A percentile compares a stretch with the other conserved stretches of the same genome.
Conservation (phyloP, 2,329 filamentous ascomycete species). For the Ampelomyces quisqualis region DNA sequence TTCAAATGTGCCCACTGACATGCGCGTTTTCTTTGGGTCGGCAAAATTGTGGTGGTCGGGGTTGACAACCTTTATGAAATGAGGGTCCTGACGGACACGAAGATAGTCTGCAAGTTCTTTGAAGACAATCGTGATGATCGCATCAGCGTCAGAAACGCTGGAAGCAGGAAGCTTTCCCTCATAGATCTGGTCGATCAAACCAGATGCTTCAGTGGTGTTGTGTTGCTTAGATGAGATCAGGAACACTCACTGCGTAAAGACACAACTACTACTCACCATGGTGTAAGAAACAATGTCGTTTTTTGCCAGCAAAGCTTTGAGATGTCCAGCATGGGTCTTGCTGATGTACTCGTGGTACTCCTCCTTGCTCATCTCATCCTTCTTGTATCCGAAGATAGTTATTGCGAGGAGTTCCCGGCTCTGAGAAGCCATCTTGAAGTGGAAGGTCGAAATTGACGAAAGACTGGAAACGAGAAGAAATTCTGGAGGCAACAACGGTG, state of each 20-base stretch:
- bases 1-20: constrained; percentile 3
- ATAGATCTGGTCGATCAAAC: constrained; percentile 1
- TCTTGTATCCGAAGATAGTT: constrained; percentile 8
- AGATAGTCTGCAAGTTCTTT: constrained; percentile 1
- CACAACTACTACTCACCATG: constrained; percentile 12
- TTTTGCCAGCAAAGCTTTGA: constrained; percentile 8
- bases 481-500: too few species aligned
- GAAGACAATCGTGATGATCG: constrained; percentile 2
- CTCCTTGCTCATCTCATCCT: constrained; percentile 7
- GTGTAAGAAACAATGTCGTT: constrained; percentile 11
- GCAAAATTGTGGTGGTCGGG: constrained; percentile 4
- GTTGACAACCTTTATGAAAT: not conserved
- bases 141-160: not conserved
- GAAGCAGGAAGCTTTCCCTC: not conserved
- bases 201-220: too few species aligned
- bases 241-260: not conserved
- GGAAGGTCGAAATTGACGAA: not conserved
- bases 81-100: not conserved
- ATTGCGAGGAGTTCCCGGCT: constrained; percentile 3
- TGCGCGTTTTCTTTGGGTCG: not conserved
- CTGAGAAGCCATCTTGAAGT: not conserved
- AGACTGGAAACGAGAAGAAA: too few species aligned
- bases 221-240: not conserved
- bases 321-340: constrained; percentile 8
- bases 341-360: constrained; percentile 12